Base-by-base conservation (phyloP, 768 basidiomycete genomes). In the Baorangia bicolor region DNA sequence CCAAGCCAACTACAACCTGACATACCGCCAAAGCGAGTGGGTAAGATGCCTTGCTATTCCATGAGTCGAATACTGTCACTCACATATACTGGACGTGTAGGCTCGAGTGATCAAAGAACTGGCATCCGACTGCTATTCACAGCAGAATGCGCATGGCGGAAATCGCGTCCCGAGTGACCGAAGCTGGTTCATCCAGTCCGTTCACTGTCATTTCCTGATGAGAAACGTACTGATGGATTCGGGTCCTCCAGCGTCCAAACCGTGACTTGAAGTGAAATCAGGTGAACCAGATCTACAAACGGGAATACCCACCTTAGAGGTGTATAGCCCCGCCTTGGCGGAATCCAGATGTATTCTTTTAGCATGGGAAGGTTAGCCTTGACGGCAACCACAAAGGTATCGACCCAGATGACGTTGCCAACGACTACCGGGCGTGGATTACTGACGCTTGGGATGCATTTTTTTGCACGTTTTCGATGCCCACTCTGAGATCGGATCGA, bases 401-500 rank as follows among this genome's bases (percentile, higher is more conserved):
- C n/a, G n/a, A n/a, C n/a, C n/a, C n/a, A n/a, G n/a, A n/a, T n/a
- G n/a, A n/a, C n/a, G n/a, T n/a, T n/a, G n/a, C n/a, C n/a, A n/a
- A n/a, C n/a, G n/a, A n/a, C n/a, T n/a, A n/a, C 49, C 61, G 5
- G 68, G 65, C 12, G 66, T 54, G 45, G 67, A 58, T 48, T 76
- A 63, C 57, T 73, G 66, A 62, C 74, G 70, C 65, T 78, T 73
- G 61, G 72, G 55, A 56, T 74, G 74, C 34, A 72, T 50, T 59
- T 77, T 78, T 63, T 79, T 77, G 39, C 91, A 78, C 1, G 88
- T 86, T 50, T 86, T 81, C 16, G 77, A 71, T 2, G 94, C 94
- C 97, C 97, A 99, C 25, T 81, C 77, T 1, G 97, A 96, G 27
- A 89, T 83, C 2, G 96, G 94, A 62, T 98, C 89, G 50, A 98